Evolutionary conservation across 176 grass and related monocot species (phyloP).

Genomic region (Poa annua): DNA sequence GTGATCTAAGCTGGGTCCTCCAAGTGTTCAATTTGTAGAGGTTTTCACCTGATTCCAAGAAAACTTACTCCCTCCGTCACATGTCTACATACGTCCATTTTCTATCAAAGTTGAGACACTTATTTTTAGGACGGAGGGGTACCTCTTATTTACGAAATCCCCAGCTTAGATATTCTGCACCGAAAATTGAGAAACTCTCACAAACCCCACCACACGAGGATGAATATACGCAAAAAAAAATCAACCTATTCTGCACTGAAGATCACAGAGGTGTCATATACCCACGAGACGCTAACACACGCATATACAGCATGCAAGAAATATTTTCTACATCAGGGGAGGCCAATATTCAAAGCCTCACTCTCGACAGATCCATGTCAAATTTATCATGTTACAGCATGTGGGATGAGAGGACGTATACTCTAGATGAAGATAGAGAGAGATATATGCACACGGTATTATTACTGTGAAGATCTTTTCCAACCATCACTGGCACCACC

Average conservation of each 20-base stretch:
- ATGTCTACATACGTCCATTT: too few relatives aligned
- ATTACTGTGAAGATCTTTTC: slow-evolving; percentile 42
- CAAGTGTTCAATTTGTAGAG: too few relatives aligned
- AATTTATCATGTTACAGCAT: slow-evolving; percentile 45
- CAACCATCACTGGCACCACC: slow-evolving; percentile 48
- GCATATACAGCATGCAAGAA: neutral
- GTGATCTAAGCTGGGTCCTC: too few relatives aligned
- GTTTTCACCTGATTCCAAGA: too few relatives aligned
- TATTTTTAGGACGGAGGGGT: too few relatives aligned
- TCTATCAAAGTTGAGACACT: too few relatives aligned
- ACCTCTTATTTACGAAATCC: too few relatives aligned
- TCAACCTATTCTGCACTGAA: neutral
- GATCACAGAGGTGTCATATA: neutral
- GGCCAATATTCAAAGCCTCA: slow-evolving; percentile 26
- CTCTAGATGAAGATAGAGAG: slow-evolving; percentile 13
- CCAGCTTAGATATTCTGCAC: neutral
- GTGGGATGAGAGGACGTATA: slow-evolving; percentile 31
- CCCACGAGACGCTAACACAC: neutral
- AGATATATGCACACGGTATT: slow-evolving; percentile 49
- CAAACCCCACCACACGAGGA: neutral
- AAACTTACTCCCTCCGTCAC: too few relatives aligned
- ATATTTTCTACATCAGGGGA: neutral
- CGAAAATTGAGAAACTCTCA: neutral
- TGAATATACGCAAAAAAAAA: too few relatives aligned
- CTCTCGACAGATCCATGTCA: slow-evolving; percentile 44